Evolutionary conservation across 495 filamentous ascomycete genomes (phyloP).

Genomic region (Cudoniella acicularis): DNA sequence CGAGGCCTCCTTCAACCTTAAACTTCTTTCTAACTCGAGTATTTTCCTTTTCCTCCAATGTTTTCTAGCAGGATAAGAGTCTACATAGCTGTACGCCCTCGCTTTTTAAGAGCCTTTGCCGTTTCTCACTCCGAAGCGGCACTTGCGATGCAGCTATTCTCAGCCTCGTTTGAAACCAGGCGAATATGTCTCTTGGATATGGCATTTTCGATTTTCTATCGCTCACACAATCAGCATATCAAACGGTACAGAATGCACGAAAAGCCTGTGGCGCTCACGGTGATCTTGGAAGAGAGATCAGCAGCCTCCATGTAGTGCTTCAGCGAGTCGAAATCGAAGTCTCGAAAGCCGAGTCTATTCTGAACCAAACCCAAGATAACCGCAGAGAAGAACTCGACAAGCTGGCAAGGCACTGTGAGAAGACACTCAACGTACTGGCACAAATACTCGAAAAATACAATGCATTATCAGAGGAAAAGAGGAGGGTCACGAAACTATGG

Average conservation of each 20-base stretch:
- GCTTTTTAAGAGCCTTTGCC: no score
- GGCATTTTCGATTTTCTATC: conserved; percentile 19
- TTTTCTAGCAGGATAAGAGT: no score
- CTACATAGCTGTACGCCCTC: no score
- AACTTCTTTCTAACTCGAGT: no score
- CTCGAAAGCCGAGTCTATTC: conserved; percentile 4
- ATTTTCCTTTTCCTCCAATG: no score
- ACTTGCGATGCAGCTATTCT: not conserved
- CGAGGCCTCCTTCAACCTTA: no score
- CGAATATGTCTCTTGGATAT: conserved; percentile 26
- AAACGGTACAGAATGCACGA: conserved; percentile 15
- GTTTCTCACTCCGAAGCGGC: no score
- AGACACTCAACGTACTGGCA: conserved; percentile 9
- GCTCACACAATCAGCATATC: conserved; percentile 19
- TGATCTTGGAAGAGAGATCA: conserved; percentile 23
- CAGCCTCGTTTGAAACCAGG: not conserved
- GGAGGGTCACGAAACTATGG: conserved; percentile 13
- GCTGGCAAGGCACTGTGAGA: conserved; percentile 6
- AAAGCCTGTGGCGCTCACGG: conserved; percentile 23
- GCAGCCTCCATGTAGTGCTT: conserved; percentile 20
- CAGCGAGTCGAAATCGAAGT: conserved; percentile 13
- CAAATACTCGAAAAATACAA: conserved; percentile 17
- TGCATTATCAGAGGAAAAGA: conserved; percentile 12
- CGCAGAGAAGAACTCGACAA: conserved; percentile 9
- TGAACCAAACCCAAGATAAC: conserved; percentile 9